These are phyloP conservation scores for Debaryomyces robertsiae DNA, from an alignment of 1,139 yeast genomes.

Conservation along the genomic window DNA sequence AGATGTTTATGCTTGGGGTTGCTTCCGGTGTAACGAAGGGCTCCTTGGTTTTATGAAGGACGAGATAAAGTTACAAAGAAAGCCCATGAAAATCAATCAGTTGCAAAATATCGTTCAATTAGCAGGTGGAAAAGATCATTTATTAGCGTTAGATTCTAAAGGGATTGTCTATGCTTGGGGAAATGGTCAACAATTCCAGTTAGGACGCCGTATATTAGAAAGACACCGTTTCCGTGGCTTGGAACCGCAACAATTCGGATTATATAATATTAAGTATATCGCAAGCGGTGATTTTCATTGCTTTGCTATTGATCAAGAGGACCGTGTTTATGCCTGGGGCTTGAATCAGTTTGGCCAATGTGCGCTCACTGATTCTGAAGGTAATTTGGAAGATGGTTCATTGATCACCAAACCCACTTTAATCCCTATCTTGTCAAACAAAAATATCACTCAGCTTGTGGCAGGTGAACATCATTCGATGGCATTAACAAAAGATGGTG, in stretches of 20 bases:
- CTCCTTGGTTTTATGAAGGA: conserved; percentile 73
- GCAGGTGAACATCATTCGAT: conserved; percentile 96
- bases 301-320: conserved; percentile 80
- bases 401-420: conserved; percentile 76
- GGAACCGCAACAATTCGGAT: conserved; percentile 77
- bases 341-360: conserved; percentile 96
- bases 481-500: conserved; percentile 71
- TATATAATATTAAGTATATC: conserved; percentile 73
- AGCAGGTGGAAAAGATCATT: conserved; percentile 92
- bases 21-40: conserved; percentile 93
- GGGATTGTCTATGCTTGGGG: conserved; percentile 98
- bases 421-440: conserved; percentile 59
- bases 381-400: conserved; percentile 77
- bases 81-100: conserved; percentile 65
- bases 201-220: conserved; percentile 81
- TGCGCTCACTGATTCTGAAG: conserved; percentile 63
- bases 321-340: conserved; percentile 87
- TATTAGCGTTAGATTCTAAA: conserved; percentile 76
- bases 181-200: conserved; percentile 88
- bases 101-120: conserved; percentile 77
- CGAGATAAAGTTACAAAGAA: conserved; percentile 61
- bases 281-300: conserved; percentile 97
- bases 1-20: conserved; percentile 96
- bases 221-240: conserved; percentile 71
- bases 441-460: conserved; percentile 62